Percentiles rank a stretch among this genome's conserved stretches.
phyloP scores from a whole-genome alignment of 805 yeast genomes.

The Teunomyces gatunensis region DNA sequence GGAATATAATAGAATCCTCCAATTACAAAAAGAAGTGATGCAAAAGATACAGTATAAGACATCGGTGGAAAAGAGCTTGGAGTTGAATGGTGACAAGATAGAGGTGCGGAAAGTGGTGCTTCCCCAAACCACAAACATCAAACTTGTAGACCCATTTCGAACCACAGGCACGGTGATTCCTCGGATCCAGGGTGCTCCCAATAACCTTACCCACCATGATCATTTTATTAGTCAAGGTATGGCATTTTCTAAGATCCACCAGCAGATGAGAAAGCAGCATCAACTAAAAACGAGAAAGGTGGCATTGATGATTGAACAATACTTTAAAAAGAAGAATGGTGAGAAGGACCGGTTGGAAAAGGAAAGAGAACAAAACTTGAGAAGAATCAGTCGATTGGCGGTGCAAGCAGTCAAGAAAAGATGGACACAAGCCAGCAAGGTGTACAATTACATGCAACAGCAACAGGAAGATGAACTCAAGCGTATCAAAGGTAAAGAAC shows the following conservation, averaged over 20 bases:
- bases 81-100: conserved; percentile 46
- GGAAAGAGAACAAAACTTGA: conserved; percentile 69
- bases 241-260: conserved; percentile 65
- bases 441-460: conserved; percentile 67
- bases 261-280: conserved; percentile 61
- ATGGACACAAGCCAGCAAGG: conserved; percentile 89
- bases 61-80: conserved; percentile 33
- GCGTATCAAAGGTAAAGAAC: conserved; percentile 79
- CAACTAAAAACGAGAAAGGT: conserved; percentile 68
- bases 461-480: conserved; percentile 78
- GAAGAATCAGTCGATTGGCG: conserved; percentile 73
- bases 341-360: conserved; percentile 80
- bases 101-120: conserved; percentile 45
- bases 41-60: conserved; percentile 44
- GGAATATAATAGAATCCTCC: conserved; percentile 59
- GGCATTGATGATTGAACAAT: conserved; percentile 79
- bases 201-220: conserved; percentile 59
- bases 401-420: conserved; percentile 83
- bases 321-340: conserved; percentile 82
- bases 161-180: conserved; percentile 41
- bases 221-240: conserved; percentile 75
- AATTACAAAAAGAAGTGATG: conserved; percentile 50
- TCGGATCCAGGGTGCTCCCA: conserved; percentile 41
- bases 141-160: conserved; percentile 46
- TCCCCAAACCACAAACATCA: conserved; percentile 39